Evolutionary conservation across 2,329 filamentous ascomycete species (phyloP).

Genomic region (Cladophialophora chaetospira): DNA sequence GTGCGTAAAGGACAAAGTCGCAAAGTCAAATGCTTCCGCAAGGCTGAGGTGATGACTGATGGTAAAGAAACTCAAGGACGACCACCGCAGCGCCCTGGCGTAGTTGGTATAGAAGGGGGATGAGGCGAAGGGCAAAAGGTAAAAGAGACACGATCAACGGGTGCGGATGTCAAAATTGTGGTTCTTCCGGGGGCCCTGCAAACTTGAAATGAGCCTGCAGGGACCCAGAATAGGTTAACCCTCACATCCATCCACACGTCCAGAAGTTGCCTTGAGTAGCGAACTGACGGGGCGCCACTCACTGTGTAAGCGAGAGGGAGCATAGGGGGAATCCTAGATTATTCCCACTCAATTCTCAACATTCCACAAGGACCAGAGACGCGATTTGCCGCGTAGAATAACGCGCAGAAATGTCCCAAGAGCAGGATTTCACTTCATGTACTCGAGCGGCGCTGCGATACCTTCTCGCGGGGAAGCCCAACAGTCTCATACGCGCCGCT

Average conservation of each 20-base stretch:
- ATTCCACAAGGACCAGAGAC: background rate
- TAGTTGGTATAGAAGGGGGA: background rate
- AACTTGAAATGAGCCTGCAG: slow-evolving; percentile 10
- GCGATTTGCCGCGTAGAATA: background rate
- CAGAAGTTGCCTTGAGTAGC: too few relatives aligned
- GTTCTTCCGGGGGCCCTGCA: background rate
- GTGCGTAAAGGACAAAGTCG: background rate
- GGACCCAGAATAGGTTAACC: background rate
- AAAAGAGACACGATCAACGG: slow-evolving; percentile 15
- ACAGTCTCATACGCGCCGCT: too few relatives aligned
- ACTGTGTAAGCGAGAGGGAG: background rate
- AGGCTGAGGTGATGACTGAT: background rate
- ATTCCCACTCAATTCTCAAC: too few relatives aligned
- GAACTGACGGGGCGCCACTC: too few relatives aligned
- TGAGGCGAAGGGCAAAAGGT: background rate
- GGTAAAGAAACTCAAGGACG: background rate
- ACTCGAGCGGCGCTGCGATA: too few relatives aligned
- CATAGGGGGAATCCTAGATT: too few relatives aligned
- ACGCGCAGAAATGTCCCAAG: background rate
- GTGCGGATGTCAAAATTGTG: background rate
- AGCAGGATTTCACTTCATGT: too few relatives aligned
- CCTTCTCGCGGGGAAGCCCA: too few relatives aligned
- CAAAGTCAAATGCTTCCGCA: background rate
- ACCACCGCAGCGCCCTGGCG: background rate
- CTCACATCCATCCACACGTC: too few relatives aligned